A percentile compares a stretch with the other conserved stretches of the same genome.
phyloP scores from a whole-genome alignment of 176 grass and related monocot genomes.

The Zizania latifolia region DNA sequence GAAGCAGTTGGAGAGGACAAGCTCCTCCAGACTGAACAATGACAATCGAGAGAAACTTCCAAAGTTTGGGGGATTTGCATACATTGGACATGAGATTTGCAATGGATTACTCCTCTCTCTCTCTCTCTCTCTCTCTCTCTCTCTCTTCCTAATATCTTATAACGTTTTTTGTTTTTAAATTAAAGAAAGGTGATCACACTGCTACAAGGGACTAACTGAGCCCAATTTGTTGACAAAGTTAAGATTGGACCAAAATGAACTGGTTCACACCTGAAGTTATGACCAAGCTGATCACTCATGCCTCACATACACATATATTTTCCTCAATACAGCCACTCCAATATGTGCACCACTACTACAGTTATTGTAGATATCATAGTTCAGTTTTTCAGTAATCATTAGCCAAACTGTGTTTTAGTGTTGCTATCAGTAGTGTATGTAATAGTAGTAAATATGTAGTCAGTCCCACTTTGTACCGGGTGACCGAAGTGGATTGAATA shows the following conservation, averaged over 20 bases:
- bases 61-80: conserved; percentile 4
- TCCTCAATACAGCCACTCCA: neutral
- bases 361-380: neutral
- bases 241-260: neutral
- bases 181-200: neutral
- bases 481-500: neutral
- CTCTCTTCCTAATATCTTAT: neutral
- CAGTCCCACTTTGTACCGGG: neutral
- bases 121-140: too few species aligned
- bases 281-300: neutral
- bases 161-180: neutral
- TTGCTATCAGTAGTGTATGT: neutral
- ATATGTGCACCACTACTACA: neutral
- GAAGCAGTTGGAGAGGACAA: neutral
- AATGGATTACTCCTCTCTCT: neutral
- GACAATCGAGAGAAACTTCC: neutral
- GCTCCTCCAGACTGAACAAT: neutral
- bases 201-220: neutral
- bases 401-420: neutral
- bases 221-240: conserved; percentile 2
- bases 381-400: neutral
- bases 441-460: neutral
- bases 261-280: conserved; percentile 4
- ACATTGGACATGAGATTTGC: neutral
- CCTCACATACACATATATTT: neutral